Base-by-base conservation (phyloP, 192 early-diverging fungal species). In the Backusella sp. region DNA sequence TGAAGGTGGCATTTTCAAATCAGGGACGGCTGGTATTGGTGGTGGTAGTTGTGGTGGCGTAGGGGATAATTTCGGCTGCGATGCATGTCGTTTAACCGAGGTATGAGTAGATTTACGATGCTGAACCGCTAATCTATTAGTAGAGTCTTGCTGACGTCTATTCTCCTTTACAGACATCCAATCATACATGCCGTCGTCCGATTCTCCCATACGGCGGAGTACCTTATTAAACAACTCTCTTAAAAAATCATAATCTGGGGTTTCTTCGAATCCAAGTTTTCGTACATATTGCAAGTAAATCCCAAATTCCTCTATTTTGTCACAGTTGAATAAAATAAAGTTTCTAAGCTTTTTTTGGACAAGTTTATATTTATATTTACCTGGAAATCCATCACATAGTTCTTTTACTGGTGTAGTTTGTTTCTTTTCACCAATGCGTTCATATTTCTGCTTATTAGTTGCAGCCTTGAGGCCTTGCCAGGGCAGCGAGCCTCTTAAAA, bases 361-460 rank as follows among this genome's bases (percentile, higher is more conserved):
- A 26, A 67, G 37, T 30, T 8, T 1, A 0, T 7, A n/a, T 36
- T 28, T 14, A 17, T 32, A 32, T 74, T 52, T 83, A 90, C 88
- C 88, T 68, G 97, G 97, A 80, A 91, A 95, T 32, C 91, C 91
- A 56, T 94, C 92, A 73, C 95, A 95, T 37, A 99, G 87, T 72
- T 98, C 97, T 74, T 93, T 91, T 80, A 98, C 89, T 34, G 88
- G 84, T 9, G 94, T 94, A 37, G 91, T 90, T 79, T 96, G 97
- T 84, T 99, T 99, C 88, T 96, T 96, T 84, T 98, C 95, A 21
- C 97, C 97, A 84, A 99, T 99, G 79, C 96, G 94, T 83, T 99
- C 97, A 84, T 99, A 99, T 79, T 99, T 99, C 90, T 99, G 96
- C 80, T 97, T 96, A 88, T 99, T 99, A 73, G 95, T 97, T 8